Evolutionary conservation across 768 basidiomycete genomes (phyloP), one percentile per base, ranked within the genome.

Genomic region (Boletales sp.): DNA sequence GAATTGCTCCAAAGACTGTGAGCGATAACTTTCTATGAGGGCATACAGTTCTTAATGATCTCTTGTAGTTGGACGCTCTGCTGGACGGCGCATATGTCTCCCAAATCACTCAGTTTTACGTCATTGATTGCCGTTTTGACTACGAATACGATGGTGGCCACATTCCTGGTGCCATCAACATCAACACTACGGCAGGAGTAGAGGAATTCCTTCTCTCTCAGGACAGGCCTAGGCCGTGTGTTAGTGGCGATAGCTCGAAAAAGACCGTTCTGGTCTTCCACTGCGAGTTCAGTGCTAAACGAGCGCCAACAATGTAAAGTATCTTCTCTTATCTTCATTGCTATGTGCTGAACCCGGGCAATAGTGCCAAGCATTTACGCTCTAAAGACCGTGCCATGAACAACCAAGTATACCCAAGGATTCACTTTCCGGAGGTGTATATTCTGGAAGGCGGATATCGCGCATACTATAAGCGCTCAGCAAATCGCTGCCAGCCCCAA

Each of bases 61-160:
- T 57, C 56, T 15, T 55, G 12, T 57, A 95, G 94, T 69, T 99
- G 64, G 80, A 93, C 57, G 72, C 75, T 13, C 74, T 98, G 13
- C 69, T 98, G 31, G 81, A 84, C 42, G 94, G 95, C 19, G 75
- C 70, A 56, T 97, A 82, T 68, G 70, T 80, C 44, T 64, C 77
- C 17, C 70, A 78, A 53, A 82, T 95, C 49, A 74, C 77, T 35
- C 75, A 81, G 41, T 96, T 76, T 67, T 79, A 87, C 58, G 71
- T 99, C 50, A 86, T 99, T 58, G 96, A 99, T 71, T 98, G 96
- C 68, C 88, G 96, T 38, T 99, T 98, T 69, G 92, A 93, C 55
- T 99, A 96, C 63, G 96, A 99, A 71, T 97, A 86, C 68, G 76
- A 78, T 43, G 96, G 96, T 9, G 96, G 96, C 0, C 96, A 98